Percentiles rank a stretch among this genome's conserved stretches.
phyloP scores from a whole-genome alignment of 1,284 basidiomycete genomes.

The Cryptococcus sp. region DNA sequence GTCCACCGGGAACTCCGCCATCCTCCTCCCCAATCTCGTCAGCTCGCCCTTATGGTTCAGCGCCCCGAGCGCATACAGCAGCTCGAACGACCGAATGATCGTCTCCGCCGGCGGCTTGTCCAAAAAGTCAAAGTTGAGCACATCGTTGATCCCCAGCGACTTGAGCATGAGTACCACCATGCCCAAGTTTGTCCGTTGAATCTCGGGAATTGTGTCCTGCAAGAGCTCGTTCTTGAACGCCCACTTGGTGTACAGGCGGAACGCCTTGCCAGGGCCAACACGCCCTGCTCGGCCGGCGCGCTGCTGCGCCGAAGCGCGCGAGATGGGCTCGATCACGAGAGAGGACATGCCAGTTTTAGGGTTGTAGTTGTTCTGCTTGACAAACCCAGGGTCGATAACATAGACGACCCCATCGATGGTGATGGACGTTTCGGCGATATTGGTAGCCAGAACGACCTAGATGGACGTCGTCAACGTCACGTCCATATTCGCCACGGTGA shows the following conservation, averaged over 20 bases:
- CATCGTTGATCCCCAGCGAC: conserved; percentile 61
- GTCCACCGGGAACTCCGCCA: conserved; percentile 99
- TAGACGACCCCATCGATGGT: conserved; percentile 98
- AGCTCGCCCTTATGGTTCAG: conserved; percentile 94
- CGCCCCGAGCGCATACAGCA: conserved; percentile 92
- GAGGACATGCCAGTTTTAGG: conserved; percentile 96
- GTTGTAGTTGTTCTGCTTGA: conserved; percentile 97
- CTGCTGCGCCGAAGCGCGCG: conserved; percentile 94
- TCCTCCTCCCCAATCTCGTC: conserved; percentile 89
- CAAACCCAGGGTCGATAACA: conserved; percentile 95
- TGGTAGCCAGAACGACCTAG: conserved; percentile 88
- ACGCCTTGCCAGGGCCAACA: conserved; percentile 97
- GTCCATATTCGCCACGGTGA: too few relatives aligned
- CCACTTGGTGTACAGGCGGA: conserved; percentile 71
- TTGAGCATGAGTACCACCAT: conserved; percentile 61
- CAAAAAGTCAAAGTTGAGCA: conserved; percentile 62
- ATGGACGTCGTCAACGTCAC: not conserved
- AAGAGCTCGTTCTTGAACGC: conserved; percentile 62
- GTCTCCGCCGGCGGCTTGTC: conserved; percentile 85
- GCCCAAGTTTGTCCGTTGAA: conserved; percentile 51
- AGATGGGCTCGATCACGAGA: conserved; percentile 88
- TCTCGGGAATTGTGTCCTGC: conserved; percentile 61
- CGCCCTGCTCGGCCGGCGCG: conserved; percentile 94
- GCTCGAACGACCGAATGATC: conserved; percentile 89
- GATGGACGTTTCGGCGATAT: conserved; percentile 97